Conservation (phyloP, 1,284 basidiomycete genomes). For the Bondarzewia mesenterica region DNA sequence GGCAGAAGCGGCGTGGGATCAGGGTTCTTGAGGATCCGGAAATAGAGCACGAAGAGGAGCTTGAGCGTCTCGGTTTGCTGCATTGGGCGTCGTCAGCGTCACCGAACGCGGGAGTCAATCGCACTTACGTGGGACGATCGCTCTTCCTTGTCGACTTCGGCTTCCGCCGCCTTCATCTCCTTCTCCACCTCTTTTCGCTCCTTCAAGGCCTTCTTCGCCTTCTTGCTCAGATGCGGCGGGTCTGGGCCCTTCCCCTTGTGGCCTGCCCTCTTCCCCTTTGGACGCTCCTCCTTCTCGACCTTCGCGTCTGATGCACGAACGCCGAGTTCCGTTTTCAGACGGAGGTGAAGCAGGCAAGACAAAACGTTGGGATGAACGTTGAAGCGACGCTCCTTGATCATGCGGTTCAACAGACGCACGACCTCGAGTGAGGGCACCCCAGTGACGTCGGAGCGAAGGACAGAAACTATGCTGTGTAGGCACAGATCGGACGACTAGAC, state of each 20-base stretch:
- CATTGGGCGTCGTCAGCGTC: constrained; percentile 4
- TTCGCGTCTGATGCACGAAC: constrained; percentile 66
- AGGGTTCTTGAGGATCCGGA: constrained; percentile 89
- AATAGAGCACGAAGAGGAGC: constrained; percentile 95
- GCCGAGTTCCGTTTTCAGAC: constrained; percentile 83
- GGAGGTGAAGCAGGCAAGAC: constrained; percentile 78
- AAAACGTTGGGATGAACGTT: constrained; percentile 87
- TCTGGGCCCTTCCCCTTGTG: constrained; percentile 50
- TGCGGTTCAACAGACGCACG: constrained; percentile 88
- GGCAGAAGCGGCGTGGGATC: constrained; percentile 79
- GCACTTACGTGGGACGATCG: constrained; percentile 68
- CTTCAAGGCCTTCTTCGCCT: constrained; percentile 71
- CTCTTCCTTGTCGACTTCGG: constrained; percentile 91
- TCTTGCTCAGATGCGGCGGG: constrained; percentile 81
- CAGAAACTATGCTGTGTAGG: constrained; percentile 68
- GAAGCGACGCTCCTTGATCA: constrained; percentile 93
- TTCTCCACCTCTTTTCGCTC: constrained; percentile 81
- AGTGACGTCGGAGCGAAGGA: constrained; percentile 76
- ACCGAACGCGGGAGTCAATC: not conserved
- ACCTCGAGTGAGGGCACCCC: constrained; percentile 82
- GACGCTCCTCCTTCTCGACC: constrained; percentile 46
- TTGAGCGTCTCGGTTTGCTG: constrained; percentile 98
- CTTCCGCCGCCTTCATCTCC: constrained; percentile 91
- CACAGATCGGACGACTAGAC: constrained; percentile 73
- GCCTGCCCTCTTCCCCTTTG: constrained; percentile 22